phyloP scores from a whole-genome alignment of 2,329 filamentous ascomycete species.

The Fusarium sp. region DNA sequence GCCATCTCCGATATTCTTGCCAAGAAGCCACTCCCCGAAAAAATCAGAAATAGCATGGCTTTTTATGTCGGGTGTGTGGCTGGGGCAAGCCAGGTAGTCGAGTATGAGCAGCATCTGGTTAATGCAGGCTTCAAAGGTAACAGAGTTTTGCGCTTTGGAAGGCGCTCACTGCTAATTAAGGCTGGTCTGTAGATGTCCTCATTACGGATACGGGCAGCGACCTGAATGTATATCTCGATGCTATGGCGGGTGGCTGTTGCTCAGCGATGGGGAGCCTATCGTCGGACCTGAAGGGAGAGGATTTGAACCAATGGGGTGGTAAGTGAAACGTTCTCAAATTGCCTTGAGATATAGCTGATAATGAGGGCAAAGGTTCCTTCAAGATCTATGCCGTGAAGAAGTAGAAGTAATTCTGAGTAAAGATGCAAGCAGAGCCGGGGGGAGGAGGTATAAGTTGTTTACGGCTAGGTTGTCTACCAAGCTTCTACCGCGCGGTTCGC shows the following conservation, averaged over 20 bases:
- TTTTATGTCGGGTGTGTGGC: constrained; percentile 70
- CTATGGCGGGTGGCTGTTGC: not conserved
- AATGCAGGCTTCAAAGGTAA: constrained; percentile 62
- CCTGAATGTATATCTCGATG: constrained; percentile 1
- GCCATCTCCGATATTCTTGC: constrained; percentile 70
- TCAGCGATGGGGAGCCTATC: not conserved
- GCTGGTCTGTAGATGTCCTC: not conserved
- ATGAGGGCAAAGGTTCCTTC: constrained; percentile 42
- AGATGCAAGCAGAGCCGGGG: no score
- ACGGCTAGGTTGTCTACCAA: no score
- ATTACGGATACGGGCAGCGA: not conserved
- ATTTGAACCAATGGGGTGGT: constrained; percentile 7
- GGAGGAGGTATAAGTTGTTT: no score
- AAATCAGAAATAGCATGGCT: constrained; percentile 59
- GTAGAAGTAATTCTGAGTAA: not conserved
- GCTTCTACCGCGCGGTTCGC: no score
- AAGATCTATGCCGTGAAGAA: constrained; percentile 63
- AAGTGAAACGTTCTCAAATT: no score
- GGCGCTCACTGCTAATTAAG: not conserved
- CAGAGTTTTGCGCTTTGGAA: not conserved
- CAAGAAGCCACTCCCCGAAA: constrained; percentile 58
- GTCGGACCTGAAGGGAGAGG: not conserved
- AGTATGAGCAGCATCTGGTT: constrained; percentile 64
- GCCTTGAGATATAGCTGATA: not conserved
- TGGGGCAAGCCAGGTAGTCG: constrained; percentile 62